phyloP scores from a whole-genome alignment of 768 basidiomycete species.

The Hemileccinum rubropunctum region DNA sequence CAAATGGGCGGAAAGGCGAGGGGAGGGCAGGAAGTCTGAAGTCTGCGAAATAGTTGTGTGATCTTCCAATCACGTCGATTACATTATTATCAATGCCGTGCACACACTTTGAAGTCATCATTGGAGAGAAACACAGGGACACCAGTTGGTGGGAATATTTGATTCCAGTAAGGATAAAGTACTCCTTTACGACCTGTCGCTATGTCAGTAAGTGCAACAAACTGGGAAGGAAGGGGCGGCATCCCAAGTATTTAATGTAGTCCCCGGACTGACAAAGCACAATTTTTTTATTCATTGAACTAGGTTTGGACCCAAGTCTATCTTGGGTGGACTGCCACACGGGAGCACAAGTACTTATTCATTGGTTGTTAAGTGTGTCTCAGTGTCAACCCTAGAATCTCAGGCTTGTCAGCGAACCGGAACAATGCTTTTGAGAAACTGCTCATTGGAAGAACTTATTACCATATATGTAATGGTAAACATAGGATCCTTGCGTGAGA shows the following conservation, averaged over 20 bases:
- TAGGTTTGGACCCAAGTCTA: neutral
- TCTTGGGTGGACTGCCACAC: neutral
- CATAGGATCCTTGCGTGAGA: conserved; percentile 1
- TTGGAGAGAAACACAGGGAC: conserved; percentile 7
- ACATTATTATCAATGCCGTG: conserved; percentile 4
- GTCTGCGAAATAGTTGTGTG: conserved; percentile 6
- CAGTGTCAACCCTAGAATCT: conserved; percentile 1
- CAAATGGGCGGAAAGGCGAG: neutral
- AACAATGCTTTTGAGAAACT: neutral
- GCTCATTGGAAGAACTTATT: neutral
- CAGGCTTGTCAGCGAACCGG: conserved; percentile 15
- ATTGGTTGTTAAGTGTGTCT: neutral
- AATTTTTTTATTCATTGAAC: neutral
- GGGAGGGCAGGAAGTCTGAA: neutral
- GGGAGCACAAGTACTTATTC: neutral
- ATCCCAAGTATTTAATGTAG: neutral
- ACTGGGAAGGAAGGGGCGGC: neutral
- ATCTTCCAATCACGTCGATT: neutral
- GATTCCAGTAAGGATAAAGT: neutral
- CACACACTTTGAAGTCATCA: neutral
- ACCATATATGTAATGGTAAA: neutral
- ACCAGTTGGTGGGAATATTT: conserved; percentile 2
- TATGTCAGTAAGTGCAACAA: neutral
- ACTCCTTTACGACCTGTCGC: no score
- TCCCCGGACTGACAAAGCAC: neutral